Percentiles rank a stretch among this genome's conserved stretches.
Conservation (phyloP, 139 green algal species). For the Micractinium conductrix region DNA sequence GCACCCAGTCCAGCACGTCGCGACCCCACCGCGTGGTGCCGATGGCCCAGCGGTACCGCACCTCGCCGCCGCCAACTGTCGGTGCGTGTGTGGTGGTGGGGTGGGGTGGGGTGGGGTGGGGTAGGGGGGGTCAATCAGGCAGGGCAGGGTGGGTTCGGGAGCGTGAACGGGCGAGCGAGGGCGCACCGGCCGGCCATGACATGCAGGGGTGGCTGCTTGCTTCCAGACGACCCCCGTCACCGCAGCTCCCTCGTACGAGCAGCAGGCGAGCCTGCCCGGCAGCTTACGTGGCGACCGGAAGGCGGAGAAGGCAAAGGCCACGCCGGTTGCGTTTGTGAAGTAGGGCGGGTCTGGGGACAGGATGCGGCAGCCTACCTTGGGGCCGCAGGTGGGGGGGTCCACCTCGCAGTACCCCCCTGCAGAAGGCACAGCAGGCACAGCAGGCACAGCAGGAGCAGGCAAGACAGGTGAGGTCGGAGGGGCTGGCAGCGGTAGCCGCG, state of each 20-base stretch:
- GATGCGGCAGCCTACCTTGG: conserved; percentile 23
- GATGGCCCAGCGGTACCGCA: conserved; percentile 62
- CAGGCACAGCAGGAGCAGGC: not conserved
- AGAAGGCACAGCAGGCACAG: not conserved
- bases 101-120: too few relatives aligned
- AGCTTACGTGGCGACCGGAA: conserved; percentile 32
- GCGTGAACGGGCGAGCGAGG: too few relatives aligned
- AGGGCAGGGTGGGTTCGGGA: too few relatives aligned
- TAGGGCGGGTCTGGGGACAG: conserved; percentile 34
- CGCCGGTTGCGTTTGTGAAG: conserved; percentile 43
- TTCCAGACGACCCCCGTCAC: too few relatives aligned
- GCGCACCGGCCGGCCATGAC: too few relatives aligned
- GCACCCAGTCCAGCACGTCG: conserved; percentile 52
- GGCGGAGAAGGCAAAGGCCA: conserved; percentile 55
- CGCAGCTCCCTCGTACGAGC: too few relatives aligned
- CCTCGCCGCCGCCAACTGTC: conserved; percentile 10
- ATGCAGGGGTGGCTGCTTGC: not conserved
- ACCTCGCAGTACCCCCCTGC: conserved; percentile 49
- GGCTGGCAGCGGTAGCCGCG: too few relatives aligned
- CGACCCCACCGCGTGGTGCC: conserved; percentile 40
- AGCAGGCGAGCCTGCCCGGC: too few relatives aligned
- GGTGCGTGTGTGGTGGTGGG: not conserved
- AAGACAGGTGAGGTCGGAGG: too few relatives aligned
- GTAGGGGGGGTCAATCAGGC: too few relatives aligned
- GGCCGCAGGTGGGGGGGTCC: conserved; percentile 23